These are phyloP conservation scores for Pseudocohnilembus persalinus DNA, from an alignment of 169 alveolate species.

Conservation along the genomic window DNA sequence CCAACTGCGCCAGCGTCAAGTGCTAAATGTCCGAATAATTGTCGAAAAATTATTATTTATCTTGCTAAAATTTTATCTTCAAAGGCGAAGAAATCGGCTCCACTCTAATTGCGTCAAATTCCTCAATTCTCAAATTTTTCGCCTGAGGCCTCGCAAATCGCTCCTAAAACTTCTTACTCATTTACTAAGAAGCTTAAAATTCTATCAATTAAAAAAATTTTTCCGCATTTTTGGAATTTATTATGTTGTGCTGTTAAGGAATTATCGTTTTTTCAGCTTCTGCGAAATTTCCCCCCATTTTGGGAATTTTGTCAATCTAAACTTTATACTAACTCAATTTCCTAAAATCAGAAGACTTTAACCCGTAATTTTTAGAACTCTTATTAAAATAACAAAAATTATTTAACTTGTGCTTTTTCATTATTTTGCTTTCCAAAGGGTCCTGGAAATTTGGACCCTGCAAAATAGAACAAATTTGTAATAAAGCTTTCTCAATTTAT, in stretches of 20 bases:
- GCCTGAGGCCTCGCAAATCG: not conserved
- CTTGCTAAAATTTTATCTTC: conserved; percentile 4
- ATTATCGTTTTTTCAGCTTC: conserved; percentile 13
- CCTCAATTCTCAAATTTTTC: not conserved
- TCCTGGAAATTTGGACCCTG: too few relatives aligned
- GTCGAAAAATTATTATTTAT: not conserved
- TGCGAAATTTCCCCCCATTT: conserved; percentile 12
- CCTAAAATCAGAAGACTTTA: conserved; percentile 12
- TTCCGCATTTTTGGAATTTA: not conserved
- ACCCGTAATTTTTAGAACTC: not conserved
- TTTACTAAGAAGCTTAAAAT: not conserved
- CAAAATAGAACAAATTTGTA: too few relatives aligned
- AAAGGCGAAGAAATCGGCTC: conserved; percentile 24
- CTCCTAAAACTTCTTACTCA: not conserved
- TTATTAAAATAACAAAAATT: too few relatives aligned
- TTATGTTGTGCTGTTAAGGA: conserved; percentile 1
- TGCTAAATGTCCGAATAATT: conserved; percentile 4
- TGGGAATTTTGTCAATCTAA: conserved; percentile 4
- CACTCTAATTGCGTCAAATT: not conserved
- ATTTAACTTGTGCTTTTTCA: not conserved
- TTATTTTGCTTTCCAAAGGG: not conserved
- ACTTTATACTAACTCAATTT: conserved; percentile 6
- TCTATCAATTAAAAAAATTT: not conserved
- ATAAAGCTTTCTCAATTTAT: too few relatives aligned
- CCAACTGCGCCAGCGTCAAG: not conserved